phyloP scores from a whole-genome alignment of 164 flowering plant species.

The Stephania yunnanensis region DNA sequence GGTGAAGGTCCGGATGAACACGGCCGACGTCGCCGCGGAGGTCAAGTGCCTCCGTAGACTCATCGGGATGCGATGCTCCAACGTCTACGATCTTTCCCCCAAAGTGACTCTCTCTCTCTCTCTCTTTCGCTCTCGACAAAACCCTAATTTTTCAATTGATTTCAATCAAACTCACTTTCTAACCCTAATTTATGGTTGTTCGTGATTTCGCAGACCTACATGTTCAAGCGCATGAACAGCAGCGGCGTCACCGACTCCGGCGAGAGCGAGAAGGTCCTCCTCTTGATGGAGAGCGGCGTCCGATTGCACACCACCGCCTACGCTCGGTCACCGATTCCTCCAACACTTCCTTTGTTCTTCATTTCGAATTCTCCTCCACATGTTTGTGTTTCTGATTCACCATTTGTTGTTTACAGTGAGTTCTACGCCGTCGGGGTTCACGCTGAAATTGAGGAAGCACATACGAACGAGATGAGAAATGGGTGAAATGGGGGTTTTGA shows the following conservation, averaged over 20 bases:
- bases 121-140: too few species aligned
- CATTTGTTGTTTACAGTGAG: slow-evolving; percentile 40
- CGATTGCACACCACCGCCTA: slow-evolving; percentile 90
- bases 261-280: slow-evolving; percentile 87
- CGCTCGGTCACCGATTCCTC: slow-evolving; percentile 38
- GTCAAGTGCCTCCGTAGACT: slow-evolving; percentile 74
- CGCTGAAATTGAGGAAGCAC: slow-evolving; percentile 87
- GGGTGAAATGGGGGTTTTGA: too few species aligned
- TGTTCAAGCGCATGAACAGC: slow-evolving; percentile 93
- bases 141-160: slow-evolving; percentile 10
- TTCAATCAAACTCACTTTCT: not conserved
- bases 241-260: slow-evolving; percentile 95
- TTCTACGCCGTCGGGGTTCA: slow-evolving; percentile 92
- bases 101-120: slow-evolving; percentile 47
- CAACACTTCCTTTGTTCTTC: too few species aligned
- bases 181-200: not conserved
- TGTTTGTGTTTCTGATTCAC: not conserved
- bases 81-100: slow-evolving; percentile 91
- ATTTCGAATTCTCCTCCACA: not conserved
- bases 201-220: slow-evolving; percentile 53
- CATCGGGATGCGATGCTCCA: slow-evolving; percentile 98
- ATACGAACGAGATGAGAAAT: slow-evolving; percentile 51
- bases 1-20: slow-evolving; percentile 99
- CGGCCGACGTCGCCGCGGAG: slow-evolving; percentile 99
- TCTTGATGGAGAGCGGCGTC: slow-evolving; percentile 96